phyloP scores from a whole-genome alignment of 2,329 filamentous ascomycete species.

The Aureobasidium sp. region DNA sequence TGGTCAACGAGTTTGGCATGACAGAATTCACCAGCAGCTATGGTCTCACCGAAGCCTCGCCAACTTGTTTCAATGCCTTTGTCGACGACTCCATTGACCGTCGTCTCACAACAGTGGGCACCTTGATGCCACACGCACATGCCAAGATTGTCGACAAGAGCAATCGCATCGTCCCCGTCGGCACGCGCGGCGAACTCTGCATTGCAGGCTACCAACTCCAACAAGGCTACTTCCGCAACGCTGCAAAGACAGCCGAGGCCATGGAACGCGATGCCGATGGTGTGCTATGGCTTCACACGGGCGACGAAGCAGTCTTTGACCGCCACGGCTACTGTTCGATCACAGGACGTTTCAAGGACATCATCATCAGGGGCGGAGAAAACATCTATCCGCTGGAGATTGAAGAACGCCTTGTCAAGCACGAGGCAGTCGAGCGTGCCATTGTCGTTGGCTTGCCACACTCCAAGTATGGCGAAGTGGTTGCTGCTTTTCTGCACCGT shows the following conservation, averaged over 20 bases:
- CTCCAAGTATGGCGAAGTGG: conserved; percentile 25
- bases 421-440: conserved; percentile 21
- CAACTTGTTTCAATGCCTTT: conserved; percentile 74
- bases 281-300: conserved; percentile 55
- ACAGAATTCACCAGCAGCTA: conserved; percentile 53
- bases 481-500: conserved; percentile 29
- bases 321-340: conserved; percentile 34
- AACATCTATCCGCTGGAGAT: conserved; percentile 46
- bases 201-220: conserved; percentile 72
- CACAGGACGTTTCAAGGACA: conserved; percentile 26
- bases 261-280: conserved; percentile 58
- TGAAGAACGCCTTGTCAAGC: conserved; percentile 24
- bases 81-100: conserved; percentile 61
- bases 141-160: conserved; percentile 70
- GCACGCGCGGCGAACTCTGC: conserved; percentile 63
- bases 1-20: conserved; percentile 66
- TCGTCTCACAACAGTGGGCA: conserved; percentile 64
- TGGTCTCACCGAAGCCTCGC: conserved; percentile 64
- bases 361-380: conserved; percentile 49
- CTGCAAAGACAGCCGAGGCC: conserved; percentile 65
- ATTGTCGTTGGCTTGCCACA: conserved; percentile 26
- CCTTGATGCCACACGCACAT: conserved; percentile 61
- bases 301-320: conserved; percentile 47
- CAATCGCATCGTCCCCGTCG: conserved; percentile 58
- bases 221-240: conserved; percentile 56